Base-by-base conservation (phyloP, 2,329 filamentous ascomycete genomes). In the Corinectria fuckeliana region DNA sequence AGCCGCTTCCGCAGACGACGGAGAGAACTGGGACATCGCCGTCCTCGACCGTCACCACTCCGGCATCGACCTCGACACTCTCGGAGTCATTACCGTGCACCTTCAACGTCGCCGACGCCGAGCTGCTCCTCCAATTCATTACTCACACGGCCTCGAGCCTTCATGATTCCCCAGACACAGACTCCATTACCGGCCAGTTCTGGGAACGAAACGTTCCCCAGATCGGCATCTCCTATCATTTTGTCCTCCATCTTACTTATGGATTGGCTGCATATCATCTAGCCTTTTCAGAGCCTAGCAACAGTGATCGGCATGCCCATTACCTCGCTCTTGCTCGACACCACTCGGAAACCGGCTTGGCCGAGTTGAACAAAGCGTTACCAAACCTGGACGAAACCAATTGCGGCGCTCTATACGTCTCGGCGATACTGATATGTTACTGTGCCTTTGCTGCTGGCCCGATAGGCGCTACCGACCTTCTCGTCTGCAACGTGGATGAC, bases 361-460 rank as follows among this genome's bases (percentile, higher is more conserved):
- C 58, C 21, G 71, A 72, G 50, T 56, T 74, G 42, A 69, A 66
- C 26, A 65, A 62, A 23, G 64, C 61, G 3, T 50, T 74, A 14
- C 39, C 67, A 9, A 61, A 48, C n/a, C 47, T 73, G 2, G 66
- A 70, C 47, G 61, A 67, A 20, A 57, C 59, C 41, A 73, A 71
- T 47, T 74, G 72, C 36, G 70, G 70, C n/a, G 66, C 72, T 7
- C 54, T 72, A 13, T 74, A 74, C 47, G 58, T 72, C 7, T 65
- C 70, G 2, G 65, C 71, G 7, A 52, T 68, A 18, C 63, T 74
- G 5, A 64, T 72, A 6, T 73, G 72, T 47, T 72, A 71, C 39
- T 72, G 69, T 39, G 67, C 67, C 7, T 72, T 74, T 56, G 72
- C 72, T 25, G 70, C 71, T 6, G 72, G 72, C 2, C 72, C 72